phyloP scores from a whole-genome alignment of 805 yeast species.

The Sungouiella thailandica region DNA sequence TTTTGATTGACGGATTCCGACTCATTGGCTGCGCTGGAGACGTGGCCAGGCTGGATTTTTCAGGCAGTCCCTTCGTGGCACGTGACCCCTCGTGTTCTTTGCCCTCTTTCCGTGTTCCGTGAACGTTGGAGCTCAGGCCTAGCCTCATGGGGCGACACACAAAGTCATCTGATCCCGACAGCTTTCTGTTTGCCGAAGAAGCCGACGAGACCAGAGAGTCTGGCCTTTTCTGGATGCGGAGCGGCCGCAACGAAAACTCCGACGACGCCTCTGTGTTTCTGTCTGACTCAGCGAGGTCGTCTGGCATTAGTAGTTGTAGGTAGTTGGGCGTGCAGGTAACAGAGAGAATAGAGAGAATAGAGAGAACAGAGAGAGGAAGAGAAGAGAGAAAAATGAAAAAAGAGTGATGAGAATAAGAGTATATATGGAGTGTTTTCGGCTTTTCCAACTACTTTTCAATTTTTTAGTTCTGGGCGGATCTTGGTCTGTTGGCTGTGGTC shows the following conservation, averaged over 20 bases:
- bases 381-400: background rate
- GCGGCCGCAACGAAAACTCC: slow-evolving; percentile 12
- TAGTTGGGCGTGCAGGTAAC: background rate
- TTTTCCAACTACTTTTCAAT: too few species aligned
- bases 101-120: background rate
- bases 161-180: slow-evolving; percentile 22
- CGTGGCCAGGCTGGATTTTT: background rate
- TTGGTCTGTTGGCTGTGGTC: too few species aligned
- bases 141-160: slow-evolving; percentile 35
- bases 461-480: too few species aligned
- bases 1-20: slow-evolving; percentile 23
- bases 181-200: slow-evolving; percentile 1
- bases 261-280: background rate
- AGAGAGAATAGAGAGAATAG: background rate
- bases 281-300: background rate
- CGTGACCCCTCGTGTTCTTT: too few species aligned
- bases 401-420: background rate
- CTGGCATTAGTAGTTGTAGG: background rate
- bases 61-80: too few species aligned
- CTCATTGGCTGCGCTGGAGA: slow-evolving; percentile 1
- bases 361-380: background rate
- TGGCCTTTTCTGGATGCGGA: slow-evolving; percentile 11
- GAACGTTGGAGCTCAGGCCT: slow-evolving; percentile 2
- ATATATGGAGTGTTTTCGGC: too few species aligned
- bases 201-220: background rate